phyloP scores from a whole-genome alignment of 2,329 filamentous ascomycete species.

The Cercospora beticola region DNA sequence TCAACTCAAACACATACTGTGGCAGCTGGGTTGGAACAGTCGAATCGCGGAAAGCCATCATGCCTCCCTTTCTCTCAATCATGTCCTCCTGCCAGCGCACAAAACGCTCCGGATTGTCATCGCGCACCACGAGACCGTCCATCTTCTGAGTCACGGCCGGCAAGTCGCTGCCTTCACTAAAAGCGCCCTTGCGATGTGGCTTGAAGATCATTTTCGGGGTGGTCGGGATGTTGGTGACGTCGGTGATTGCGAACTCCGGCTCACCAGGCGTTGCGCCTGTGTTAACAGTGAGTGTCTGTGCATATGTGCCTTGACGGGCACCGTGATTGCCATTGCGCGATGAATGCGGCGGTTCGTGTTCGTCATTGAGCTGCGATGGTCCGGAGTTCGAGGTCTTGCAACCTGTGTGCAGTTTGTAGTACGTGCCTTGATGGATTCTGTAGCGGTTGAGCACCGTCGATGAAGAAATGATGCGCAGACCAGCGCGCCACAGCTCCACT shows the following conservation, averaged over 20 bases:
- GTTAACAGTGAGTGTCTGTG: constrained; percentile 30
- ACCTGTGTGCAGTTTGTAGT: constrained; percentile 16
- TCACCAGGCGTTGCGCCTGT: constrained; percentile 19
- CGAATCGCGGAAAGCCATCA: constrained; percentile 29
- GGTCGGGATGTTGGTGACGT: constrained; percentile 32
- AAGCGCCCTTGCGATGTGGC: constrained; percentile 35
- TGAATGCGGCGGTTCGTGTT: not conserved
- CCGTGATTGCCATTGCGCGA: not conserved
- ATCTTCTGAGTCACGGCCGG: constrained; percentile 31
- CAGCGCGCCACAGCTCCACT: constrained; percentile 43
- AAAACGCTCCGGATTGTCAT: constrained; percentile 27
- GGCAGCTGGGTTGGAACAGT: constrained; percentile 35
- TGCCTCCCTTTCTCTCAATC: constrained; percentile 18
- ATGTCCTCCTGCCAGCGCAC: constrained; percentile 31
- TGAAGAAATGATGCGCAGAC: constrained; percentile 35
- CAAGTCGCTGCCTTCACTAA: constrained; percentile 34
- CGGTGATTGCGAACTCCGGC: constrained; percentile 31
- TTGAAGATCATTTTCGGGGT: constrained; percentile 35
- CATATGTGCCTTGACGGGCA: constrained; percentile 28
- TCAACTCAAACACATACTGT: constrained; percentile 34
- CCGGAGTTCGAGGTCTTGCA: not conserved
- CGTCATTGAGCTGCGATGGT: not conserved
- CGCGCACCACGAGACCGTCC: constrained; percentile 22
- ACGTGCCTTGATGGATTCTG: constrained; percentile 19
- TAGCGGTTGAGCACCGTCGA: constrained; percentile 35